Base-by-base conservation (phyloP, 2,329 filamentous ascomycete species). In the Colletotrichum gigasporum region DNA sequence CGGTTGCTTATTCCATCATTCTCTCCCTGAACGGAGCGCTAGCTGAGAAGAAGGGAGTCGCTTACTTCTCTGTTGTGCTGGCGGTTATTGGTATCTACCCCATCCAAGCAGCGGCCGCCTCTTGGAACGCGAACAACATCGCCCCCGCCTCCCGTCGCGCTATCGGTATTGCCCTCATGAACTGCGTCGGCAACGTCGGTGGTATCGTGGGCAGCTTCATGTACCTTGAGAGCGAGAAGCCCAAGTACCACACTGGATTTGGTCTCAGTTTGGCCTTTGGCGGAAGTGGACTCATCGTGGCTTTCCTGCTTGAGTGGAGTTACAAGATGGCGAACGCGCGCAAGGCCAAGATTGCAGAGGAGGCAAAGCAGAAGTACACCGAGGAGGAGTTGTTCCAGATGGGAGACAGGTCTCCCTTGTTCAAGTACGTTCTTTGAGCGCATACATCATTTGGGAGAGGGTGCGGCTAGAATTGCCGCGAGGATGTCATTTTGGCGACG, bases 171-270 rank as follows among this genome's bases (percentile, higher is more conserved):
- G 72, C 72, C 0, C 32, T 72, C 2, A 74, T 74, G 71, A 73
- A 72, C 56, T 69, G 69, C 10, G 65, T 73, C n/a, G 72, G 72
- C 1, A 74, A 74, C 12, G 63, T 71, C 1, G 72, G 72, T 18
- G 72, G 72, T 8, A 71, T 74, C 5, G 67, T 73, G 1, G 72
- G 72, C 4, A 73, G 71, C 2, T 74, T 70, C 18, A 74, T 73
- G 65, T 74, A 71, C 11, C 60, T 71, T 0, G 70, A 73, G 44
- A 55, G 30, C 2, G 72, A 73, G 58, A 70, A 68, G 6, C 84
- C 85, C 0, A 80, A 85, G 80, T 88, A 88, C 65, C 83, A 69
- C 14, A 76, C 75, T 1, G 76, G 76, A 0, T 79, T 74, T 28
- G 76, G 76, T 1, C 67, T 76, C 2, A 71, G 70, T 1, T 52